phyloP scores from a whole-genome alignment of 1,284 basidiomycete species.

The Mycosarcoma mackinlayi region DNA sequence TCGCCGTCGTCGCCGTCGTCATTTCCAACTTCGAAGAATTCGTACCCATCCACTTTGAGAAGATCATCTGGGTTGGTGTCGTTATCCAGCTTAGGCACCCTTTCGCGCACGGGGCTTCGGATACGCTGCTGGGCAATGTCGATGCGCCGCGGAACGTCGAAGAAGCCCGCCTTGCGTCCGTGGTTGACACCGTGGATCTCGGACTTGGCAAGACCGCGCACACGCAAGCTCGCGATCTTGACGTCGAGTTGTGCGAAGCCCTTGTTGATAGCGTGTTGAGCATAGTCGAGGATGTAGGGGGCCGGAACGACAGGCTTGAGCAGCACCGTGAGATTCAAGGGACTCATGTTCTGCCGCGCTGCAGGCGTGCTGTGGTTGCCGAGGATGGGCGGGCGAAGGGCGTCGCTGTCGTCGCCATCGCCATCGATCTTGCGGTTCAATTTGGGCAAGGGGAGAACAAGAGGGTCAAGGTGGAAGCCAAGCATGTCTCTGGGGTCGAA shows the following conservation, averaged over 20 bases:
- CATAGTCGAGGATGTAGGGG: constrained; percentile 54
- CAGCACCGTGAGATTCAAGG: constrained; percentile 58
- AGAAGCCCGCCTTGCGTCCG: constrained; percentile 44
- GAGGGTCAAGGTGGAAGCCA: constrained; percentile 58
- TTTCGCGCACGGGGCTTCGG: constrained; percentile 46
- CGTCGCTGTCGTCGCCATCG: constrained; percentile 17
- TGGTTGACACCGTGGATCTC: constrained; percentile 45
- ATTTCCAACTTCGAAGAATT: constrained; percentile 61
- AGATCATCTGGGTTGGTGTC: constrained; percentile 47
- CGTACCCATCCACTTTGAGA: constrained; percentile 58
- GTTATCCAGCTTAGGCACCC: constrained; percentile 48
- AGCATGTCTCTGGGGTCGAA: constrained; percentile 53
- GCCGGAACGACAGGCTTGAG: constrained; percentile 58
- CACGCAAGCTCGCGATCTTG: constrained; percentile 52
- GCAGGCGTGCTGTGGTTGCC: constrained; percentile 51
- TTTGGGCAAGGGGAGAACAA: constrained; percentile 56
- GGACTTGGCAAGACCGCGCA: constrained; percentile 52
- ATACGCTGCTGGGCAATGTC: constrained; percentile 47
- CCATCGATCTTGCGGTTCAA: constrained; percentile 35
- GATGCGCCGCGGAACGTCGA: constrained; percentile 53
- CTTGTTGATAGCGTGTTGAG: constrained; percentile 46
- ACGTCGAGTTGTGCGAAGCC: constrained; percentile 55
- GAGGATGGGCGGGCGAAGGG: constrained; percentile 39
- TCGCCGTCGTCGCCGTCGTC: constrained; percentile 16
- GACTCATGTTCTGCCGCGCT: constrained; percentile 51